Conservation (phyloP, 1,139 yeast species). For the Saccharomyces hybrid region DNA sequence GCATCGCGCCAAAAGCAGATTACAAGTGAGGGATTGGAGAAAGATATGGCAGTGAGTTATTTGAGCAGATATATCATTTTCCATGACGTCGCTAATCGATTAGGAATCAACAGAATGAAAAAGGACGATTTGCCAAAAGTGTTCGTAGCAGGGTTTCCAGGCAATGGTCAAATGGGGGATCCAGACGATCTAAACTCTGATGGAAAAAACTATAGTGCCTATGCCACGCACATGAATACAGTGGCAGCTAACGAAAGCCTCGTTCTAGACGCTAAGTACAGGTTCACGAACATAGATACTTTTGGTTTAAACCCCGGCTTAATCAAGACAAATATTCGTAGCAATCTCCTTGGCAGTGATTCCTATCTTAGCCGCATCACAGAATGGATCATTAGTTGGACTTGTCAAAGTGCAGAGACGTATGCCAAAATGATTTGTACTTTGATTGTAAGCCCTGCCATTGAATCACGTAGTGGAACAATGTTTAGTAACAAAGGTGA, state of each 20-base stretch:
- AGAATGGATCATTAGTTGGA: slow-evolving; percentile 30
- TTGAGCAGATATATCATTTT: slow-evolving; percentile 32
- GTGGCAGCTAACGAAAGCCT: slow-evolving; percentile 37
- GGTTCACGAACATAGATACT: slow-evolving; percentile 19
- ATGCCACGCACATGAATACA: slow-evolving; percentile 34
- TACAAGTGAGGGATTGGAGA: slow-evolving; percentile 34
- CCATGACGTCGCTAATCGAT: slow-evolving; percentile 20
- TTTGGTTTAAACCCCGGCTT: slow-evolving; percentile 37
- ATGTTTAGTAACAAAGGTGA: slow-evolving; percentile 29
- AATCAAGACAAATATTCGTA: slow-evolving; percentile 32
- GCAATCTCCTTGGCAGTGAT: slow-evolving; percentile 30
- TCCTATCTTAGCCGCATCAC: slow-evolving; percentile 19
- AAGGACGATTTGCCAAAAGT: slow-evolving; percentile 28
- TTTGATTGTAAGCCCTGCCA: slow-evolving; percentile 26
- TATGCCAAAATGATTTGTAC: slow-evolving; percentile 32
- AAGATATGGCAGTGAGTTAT: slow-evolving; percentile 35
- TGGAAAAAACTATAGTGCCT: slow-evolving; percentile 23
- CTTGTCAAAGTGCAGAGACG: slow-evolving; percentile 30
- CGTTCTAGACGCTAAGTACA: slow-evolving; percentile 23
- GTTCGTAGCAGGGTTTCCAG: slow-evolving; percentile 36
- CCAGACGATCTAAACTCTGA: slow-evolving; percentile 33
- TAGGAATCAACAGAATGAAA: slow-evolving; percentile 9
- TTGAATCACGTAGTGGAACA: slow-evolving; percentile 29
- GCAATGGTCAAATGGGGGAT: slow-evolving; percentile 29
- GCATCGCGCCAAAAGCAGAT: slow-evolving; percentile 30